phyloP scores from a whole-genome alignment of 306 rosid genomes.

The Quercus dentata region DNA sequence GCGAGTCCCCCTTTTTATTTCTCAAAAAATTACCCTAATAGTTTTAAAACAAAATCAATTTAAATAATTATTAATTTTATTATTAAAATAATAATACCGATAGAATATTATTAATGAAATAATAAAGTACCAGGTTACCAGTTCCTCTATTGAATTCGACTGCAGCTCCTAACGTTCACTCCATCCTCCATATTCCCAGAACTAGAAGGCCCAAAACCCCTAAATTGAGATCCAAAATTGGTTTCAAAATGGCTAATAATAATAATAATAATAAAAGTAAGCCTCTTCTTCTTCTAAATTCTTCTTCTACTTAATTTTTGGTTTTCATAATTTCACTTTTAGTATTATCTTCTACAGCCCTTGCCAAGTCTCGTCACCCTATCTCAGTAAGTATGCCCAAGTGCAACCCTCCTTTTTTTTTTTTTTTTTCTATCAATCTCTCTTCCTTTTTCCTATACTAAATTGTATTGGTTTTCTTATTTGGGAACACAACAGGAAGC shows the following conservation, averaged over 20 bases:
- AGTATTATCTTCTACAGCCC: constrained; percentile 29
- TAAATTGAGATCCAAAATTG: too few species aligned
- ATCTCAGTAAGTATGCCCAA: constrained; percentile 40
- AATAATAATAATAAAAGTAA: background rate
- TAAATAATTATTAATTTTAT: too few species aligned
- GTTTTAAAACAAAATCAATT: too few species aligned
- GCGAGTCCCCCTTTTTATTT: accelerated
- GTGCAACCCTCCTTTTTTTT: background rate
- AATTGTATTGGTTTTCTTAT: background rate
- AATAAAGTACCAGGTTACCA: too few species aligned
- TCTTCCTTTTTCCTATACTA: background rate
- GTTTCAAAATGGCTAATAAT: too few species aligned
- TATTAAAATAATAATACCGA: too few species aligned
- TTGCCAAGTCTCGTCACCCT: constrained; percentile 71
- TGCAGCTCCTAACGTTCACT: too few species aligned
- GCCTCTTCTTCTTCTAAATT: background rate
- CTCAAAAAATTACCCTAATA: too few species aligned
- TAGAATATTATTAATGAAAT: too few species aligned
- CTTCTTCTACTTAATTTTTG: background rate
- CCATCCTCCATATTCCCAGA: too few species aligned
- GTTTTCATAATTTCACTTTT: constrained; percentile 22
- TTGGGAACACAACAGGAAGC: constrained; percentile 47
- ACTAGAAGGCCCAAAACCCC: too few species aligned
- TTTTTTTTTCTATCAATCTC: background rate
- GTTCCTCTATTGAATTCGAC: too few species aligned